Evolutionary conservation across 352 stramenopile species (phyloP).

Genomic region (Peronospora belbahrii): DNA sequence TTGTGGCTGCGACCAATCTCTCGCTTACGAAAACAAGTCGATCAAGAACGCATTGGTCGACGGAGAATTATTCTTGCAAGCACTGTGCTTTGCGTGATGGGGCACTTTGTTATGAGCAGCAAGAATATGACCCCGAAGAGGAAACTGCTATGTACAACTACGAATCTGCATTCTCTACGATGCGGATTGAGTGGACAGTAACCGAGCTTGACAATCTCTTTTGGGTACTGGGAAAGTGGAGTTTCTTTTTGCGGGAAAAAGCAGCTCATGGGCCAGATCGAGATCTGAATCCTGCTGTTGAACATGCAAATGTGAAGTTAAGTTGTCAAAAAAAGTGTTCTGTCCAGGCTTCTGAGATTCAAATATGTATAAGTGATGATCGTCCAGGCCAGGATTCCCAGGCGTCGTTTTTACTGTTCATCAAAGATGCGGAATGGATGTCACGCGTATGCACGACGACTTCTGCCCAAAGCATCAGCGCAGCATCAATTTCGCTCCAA

Average conservation of each 20-base stretch:
- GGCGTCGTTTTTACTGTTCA: constrained; percentile 18
- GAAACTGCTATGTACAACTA: constrained; percentile 72
- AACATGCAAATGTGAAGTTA: constrained; percentile 17
- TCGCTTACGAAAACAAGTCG: constrained; percentile 40
- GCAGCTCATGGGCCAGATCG: constrained; percentile 12
- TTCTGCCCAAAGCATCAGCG: constrained; percentile 19
- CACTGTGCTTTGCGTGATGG: constrained; percentile 25
- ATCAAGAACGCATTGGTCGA: constrained; percentile 41
- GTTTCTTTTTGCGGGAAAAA: constrained; percentile 56
- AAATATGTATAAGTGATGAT: constrained; percentile 26
- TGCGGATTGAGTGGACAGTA: constrained; percentile 44
- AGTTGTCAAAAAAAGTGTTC: constrained; percentile 28
- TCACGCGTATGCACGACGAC: constrained; percentile 32
- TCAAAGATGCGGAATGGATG: constrained; percentile 30
- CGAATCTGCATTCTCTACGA: constrained; percentile 34
- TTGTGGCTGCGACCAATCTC: constrained; percentile 27
- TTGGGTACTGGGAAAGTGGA: constrained; percentile 74
- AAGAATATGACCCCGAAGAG: constrained; percentile 15
- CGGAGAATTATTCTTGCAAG: constrained; percentile 38
- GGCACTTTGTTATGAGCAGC: constrained; percentile 12
- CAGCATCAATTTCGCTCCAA: constrained; percentile 23
- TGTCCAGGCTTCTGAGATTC: constrained; percentile 25
- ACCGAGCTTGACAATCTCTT: constrained; percentile 54
- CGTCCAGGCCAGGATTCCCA: constrained; percentile 7
- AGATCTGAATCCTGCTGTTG: constrained; percentile 24